Percentiles rank a stretch among this genome's conserved stretches.
Conservation (phyloP, 768 basidiomycete genomes). For the Amylocystis lapponica region DNA sequence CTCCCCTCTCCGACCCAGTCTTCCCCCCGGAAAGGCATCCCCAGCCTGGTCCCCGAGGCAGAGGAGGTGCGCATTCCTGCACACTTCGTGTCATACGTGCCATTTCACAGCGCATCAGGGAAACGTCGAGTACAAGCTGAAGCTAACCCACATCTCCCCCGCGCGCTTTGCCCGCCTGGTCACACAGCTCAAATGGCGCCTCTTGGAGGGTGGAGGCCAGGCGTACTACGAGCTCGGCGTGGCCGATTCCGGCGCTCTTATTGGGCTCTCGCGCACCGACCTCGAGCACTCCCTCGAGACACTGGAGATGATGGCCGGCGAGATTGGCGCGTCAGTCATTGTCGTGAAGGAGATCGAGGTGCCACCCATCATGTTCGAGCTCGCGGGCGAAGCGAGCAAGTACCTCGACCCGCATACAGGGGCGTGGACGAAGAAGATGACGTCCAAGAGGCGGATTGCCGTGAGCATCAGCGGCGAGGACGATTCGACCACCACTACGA, state of each 20-base stretch:
- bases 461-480: background rate
- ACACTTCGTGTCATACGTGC: background rate
- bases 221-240: constrained; percentile 58
- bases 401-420: constrained; percentile 29
- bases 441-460: constrained; percentile 17
- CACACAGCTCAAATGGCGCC: constrained; percentile 93
- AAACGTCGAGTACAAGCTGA: constrained; percentile 93
- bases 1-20: constrained; percentile 44
- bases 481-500: constrained; percentile 31
- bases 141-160: constrained; percentile 72
- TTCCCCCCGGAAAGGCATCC: constrained; percentile 34
- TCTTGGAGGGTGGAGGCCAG: constrained; percentile 50
- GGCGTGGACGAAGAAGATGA: constrained; percentile 31
- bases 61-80: constrained; percentile 41
- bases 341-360: constrained; percentile 87
- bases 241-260: constrained; percentile 80
- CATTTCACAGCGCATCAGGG: constrained; percentile 40
- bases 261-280: constrained; percentile 70
- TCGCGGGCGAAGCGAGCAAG: constrained; percentile 29
- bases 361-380: constrained; percentile 41
- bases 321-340: constrained; percentile 88
- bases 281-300: constrained; percentile 81
- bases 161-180: constrained; percentile 78
- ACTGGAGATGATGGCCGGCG: constrained; percentile 89
- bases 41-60: constrained; percentile 69